These are phyloP conservation scores for Ceratocystiopsis sp. DNA, from an alignment of 2,329 filamentous ascomycete genomes.

Conservation along the genomic window DNA sequence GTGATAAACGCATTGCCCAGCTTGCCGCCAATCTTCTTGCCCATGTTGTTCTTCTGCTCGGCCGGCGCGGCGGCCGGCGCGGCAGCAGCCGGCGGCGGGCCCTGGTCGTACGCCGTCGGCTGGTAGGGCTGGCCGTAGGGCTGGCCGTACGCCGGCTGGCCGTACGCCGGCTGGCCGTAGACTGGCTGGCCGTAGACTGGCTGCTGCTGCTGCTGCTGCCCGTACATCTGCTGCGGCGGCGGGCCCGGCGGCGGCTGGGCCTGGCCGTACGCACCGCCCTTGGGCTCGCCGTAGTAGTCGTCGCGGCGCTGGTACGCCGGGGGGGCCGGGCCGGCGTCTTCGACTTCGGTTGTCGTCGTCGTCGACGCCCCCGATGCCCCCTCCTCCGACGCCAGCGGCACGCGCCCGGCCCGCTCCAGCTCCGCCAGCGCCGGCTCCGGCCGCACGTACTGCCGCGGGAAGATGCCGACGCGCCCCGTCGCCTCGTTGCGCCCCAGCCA, in stretches of 20 bases:
- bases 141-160: slow-evolving; percentile 26
- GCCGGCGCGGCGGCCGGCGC: slow-evolving; percentile 16
- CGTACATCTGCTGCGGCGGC: slow-evolving; percentile 3
- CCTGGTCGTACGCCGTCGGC: too few species aligned
- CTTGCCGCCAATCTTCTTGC: slow-evolving; percentile 96
- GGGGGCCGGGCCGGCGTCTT: slow-evolving; percentile 12
- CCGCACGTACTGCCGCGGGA: slow-evolving; percentile 81
- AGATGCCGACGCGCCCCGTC: slow-evolving; percentile 77
- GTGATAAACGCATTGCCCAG: slow-evolving; percentile 72
- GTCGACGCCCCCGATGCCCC: too few species aligned
- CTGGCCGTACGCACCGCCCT: slow-evolving; percentile 6
- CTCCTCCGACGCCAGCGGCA: slow-evolving; percentile 2
- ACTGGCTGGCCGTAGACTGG: slow-evolving; percentile 4
- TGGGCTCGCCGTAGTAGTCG: slow-evolving; percentile 4
- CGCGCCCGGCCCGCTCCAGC: slow-evolving; percentile 6
- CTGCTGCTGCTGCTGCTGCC: slow-evolving; percentile 6
- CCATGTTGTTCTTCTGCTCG: slow-evolving; percentile 51
- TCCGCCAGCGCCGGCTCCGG: slow-evolving; percentile 27
- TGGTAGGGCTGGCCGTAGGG: slow-evolving; percentile 25
- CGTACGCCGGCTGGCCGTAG: slow-evolving; percentile 19
- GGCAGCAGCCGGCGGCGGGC: too few species aligned
- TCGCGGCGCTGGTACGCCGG: slow-evolving; percentile 11
- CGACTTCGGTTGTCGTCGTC: slow-evolving; percentile 18
- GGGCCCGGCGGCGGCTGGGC: slow-evolving; percentile 8
- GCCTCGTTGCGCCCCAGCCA: slow-evolving; percentile 80